Evolutionary conservation across 2,329 filamentous ascomycete species (phyloP), one percentile per base, ranked within the genome.

Genomic region (Juglanconis oblonga): DNA sequence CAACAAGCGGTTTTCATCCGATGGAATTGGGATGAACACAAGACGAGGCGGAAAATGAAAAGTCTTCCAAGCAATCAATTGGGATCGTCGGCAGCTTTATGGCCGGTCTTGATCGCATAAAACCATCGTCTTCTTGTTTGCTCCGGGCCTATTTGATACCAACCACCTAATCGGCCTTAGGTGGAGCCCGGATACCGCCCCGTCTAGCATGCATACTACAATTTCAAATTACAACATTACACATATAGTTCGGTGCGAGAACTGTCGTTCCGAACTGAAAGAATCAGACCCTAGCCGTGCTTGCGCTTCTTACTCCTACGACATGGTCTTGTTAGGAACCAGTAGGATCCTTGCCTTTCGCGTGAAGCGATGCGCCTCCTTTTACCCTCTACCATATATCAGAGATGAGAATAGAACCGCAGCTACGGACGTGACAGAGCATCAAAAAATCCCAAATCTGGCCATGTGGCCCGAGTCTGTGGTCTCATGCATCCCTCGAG

Each of bases 61-160:
- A 35, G 17, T 9, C 14, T 13, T 14, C 13, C 47, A 29, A 47
- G 49, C 59, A 62, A 56, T 44, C 59, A 62, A 40, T n/a, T 11
- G 31, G 51, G 52, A 56, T 45, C 31, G 51, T 5, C 35, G 10
- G 40, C n/a, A 33, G 49, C 31, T 49, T 45, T 38, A 35, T 55
- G 50, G 38, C 38, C 31, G 24, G 24, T 40, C 35, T 14, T 8
- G 31, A 32, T 55, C 31, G 13, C 52, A 48, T n/a, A 36, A 17
- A 33, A 9, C 31, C 50, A 29, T 47, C 44, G 14, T 13, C 44
- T 10, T n/a, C 45, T 31, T 35, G 55, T 61, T 61, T 58, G 59
- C 51, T 35, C n/a, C 31, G 36, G 44, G 59, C 52, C 58, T 44
- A 42, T 32, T 58, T 40, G 38, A 47, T 36, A 33, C 45, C 51